phyloP scores from a whole-genome alignment of 768 basidiomycete genomes.

The Harrya chromipes region DNA sequence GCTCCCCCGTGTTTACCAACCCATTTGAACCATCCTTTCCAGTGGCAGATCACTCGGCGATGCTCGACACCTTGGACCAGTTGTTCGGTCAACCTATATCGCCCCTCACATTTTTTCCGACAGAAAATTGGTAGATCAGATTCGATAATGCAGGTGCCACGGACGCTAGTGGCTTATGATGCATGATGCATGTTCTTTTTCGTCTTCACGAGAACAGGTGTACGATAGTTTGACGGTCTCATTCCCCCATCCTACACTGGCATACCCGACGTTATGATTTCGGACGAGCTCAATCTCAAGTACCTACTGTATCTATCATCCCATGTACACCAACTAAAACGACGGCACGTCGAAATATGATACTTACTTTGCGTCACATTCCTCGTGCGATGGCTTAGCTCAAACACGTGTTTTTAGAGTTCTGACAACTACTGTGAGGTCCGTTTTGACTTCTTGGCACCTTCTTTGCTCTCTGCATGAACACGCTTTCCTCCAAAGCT shows the following conservation, averaged over 20 bases:
- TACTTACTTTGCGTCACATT: too few relatives aligned
- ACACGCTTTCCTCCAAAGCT: conserved; percentile 25
- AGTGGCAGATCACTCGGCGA: conserved; percentile 2
- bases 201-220: conserved; percentile 1
- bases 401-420: not conserved
- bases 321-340: not conserved
- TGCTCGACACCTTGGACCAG: conserved; percentile 27
- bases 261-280: conserved; percentile 5
- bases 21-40: conserved; percentile 21
- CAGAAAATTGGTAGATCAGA: conserved; percentile 14
- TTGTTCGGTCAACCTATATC: conserved; percentile 31
- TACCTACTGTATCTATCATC: conserved; percentile 24
- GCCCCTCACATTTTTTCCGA: conserved; percentile 17
- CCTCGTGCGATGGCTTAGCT: too few relatives aligned
- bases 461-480: conserved; percentile 16
- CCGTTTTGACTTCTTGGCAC: conserved; percentile 33
- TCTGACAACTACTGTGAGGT: not conserved
- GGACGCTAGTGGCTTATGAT: not conserved
- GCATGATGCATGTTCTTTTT: not conserved
- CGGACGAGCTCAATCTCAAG: conserved; percentile 4
- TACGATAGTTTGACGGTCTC: conserved; percentile 1
- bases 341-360: too few relatives aligned
- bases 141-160: not conserved
- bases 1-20: conserved; percentile 32
- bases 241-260: not conserved